Base-by-base conservation (phyloP, 768 basidiomycete genomes). In the Cystofilobasidium capitatum region DNA sequence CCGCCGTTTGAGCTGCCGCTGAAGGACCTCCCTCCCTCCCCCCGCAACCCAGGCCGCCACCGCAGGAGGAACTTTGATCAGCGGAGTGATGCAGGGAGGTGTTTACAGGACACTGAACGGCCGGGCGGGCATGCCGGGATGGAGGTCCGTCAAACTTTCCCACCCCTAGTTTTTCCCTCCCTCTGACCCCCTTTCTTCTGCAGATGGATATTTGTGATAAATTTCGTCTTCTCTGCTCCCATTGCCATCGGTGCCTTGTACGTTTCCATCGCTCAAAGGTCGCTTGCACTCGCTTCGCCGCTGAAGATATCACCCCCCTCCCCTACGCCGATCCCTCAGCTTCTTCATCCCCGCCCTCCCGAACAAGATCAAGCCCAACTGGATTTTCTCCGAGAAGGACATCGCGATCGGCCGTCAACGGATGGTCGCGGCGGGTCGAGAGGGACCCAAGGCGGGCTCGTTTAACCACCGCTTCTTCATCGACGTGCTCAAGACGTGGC, bases 301-400 rank as follows among this genome's bases (percentile, higher is more conserved):
- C 12, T n/a, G n/a, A n/a, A n/a, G n/a, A n/a, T n/a, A n/a, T n/a
- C n/a, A n/a, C n/a, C n/a, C n/a, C n/a, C n/a, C n/a, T n/a, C n/a
- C n/a, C n/a, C n/a, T n/a, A n/a, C n/a, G n/a, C n/a, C n/a, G n/a
- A n/a, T 51, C 49, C 49, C 29, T 1, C 57, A 58, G 57, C 58
- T 61, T 61, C 59, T 61, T 61, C 59, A 61, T 61, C 39, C 59
- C 59, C 14, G 59, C 39, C 59, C 59, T 61, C 4, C 59, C 59
- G 22, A 61, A 12, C 24, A 40, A 42, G 31, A 61, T 61, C 37
- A 36, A 39, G n/a, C 59, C 59, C 1, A 12, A 3, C 59, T 61
- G 59, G 59, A 40, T 61, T 36, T 61, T 61, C 59, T 26, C n/a
- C 40, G 59, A 22, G 20, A 36, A 37, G 12, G 59, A 61, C 24